Evolutionary conservation across 179 eudicot species (phyloP), one percentile per base, ranked within the genome.

Genomic region (Silene coronaria): DNA sequence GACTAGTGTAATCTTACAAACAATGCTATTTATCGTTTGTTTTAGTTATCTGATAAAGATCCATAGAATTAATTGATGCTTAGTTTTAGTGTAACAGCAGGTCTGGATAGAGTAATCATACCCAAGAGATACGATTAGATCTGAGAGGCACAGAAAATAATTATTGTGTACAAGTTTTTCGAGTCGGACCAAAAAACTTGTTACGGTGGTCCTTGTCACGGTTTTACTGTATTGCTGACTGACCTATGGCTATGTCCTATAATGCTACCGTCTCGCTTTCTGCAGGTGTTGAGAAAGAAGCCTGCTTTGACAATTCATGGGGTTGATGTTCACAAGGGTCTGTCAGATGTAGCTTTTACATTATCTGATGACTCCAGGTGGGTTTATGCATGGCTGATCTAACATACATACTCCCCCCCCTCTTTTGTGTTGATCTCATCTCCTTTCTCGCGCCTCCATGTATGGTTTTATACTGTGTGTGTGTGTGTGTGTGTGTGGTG

Each of bases 331-430:
- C 78, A 73, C 26, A 87, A 77, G 66, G 97, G 97, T 63, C 76
- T 94, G 22, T 83, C 94, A 65, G 98, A 94, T 87, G 79, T 94
- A 80, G 89, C 93, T 23, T 92, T 94, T 77, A 53, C 95, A 78
- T 84, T 88, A 77, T 75, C 77, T 71, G 81, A 82, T 74, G 75
- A 84, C 76, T 84, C 90, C 71, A 90, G 98, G 98, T 94, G 57
- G 69, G 85, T 85, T 23, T 58, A 42, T 70, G 62, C 55, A 28
- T 69, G 45, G 22, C 59, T 38, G 61, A 23, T 66, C 71, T 59
- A 27, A 42, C 46, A 10, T 38, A n/a, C 5, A 45, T 60, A 19
- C 13, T n/a, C 1, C 0, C 21, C 24, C 45, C 23, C n/a, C 21
- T 26, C 12, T 11, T 12, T 17, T 36, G 26, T 23, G 6, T 66